Conservation (phyloP, 164 flowering plant species). For the Paratinospora sagittata region DNA sequence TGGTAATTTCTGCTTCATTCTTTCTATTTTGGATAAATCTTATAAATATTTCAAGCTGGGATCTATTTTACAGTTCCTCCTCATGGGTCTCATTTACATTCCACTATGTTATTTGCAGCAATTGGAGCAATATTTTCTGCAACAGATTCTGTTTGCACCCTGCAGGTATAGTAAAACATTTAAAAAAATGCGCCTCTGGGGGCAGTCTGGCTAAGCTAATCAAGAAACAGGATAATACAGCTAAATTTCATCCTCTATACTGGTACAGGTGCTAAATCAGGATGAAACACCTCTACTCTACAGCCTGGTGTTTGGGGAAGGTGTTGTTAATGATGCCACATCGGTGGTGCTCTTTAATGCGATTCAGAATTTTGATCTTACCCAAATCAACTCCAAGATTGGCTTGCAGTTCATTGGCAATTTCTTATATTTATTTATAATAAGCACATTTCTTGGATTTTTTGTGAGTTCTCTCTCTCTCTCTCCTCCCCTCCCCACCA, state of each 20-base stretch:
- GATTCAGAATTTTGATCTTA: conserved; percentile 74
- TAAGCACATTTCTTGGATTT: conserved; percentile 81
- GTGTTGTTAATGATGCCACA: conserved; percentile 95
- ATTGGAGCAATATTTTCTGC: conserved; percentile 74
- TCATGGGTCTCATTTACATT: conserved; percentile 14
- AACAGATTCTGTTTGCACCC: conserved; percentile 87
- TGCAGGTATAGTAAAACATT: conserved; percentile 44
- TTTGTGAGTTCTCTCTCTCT: conserved; percentile 42
- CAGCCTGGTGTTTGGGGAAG: conserved; percentile 93
- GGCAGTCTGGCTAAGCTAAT: background rate
- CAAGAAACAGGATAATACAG: background rate
- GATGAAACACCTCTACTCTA: conserved; percentile 88
- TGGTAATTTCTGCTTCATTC: conserved; percentile 33
- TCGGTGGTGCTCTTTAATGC: conserved; percentile 96
- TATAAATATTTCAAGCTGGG: background rate
- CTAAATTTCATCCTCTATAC: conserved; percentile 8
- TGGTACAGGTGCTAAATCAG: conserved; percentile 78
- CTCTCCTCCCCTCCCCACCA: conserved; percentile 11
- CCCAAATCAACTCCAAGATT: conserved; percentile 39
- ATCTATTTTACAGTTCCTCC: background rate
- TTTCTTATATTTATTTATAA: conserved; percentile 59
- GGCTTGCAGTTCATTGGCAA: conserved; percentile 54
- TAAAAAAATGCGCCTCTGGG: background rate
- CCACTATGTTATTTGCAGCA: conserved; percentile 34
- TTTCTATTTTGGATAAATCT: background rate